phyloP scores from a whole-genome alignment of 2,329 filamentous ascomycete genomes.

The Orbilia brochopaga region DNA sequence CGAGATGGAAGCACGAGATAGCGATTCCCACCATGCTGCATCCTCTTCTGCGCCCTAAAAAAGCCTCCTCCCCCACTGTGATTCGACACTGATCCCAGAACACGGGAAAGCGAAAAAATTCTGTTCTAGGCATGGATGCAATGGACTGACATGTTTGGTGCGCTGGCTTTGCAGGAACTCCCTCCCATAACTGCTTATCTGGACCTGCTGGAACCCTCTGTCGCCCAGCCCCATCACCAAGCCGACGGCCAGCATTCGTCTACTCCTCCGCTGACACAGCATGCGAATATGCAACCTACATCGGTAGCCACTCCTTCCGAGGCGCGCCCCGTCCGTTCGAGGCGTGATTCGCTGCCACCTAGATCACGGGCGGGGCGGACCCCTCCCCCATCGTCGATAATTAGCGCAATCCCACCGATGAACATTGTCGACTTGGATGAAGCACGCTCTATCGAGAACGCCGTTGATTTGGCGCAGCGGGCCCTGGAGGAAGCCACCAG shows the following conservation, averaged over 20 bases:
- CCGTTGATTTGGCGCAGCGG: conserved; percentile 38
- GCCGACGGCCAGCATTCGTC: conserved; percentile 23
- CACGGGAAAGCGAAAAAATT: conserved; percentile 11
- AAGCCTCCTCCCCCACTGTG: conserved; percentile 7
- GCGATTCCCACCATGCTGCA: not conserved
- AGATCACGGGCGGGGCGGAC: conserved; percentile 39
- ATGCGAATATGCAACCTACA: conserved; percentile 45
- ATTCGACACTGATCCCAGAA: conserved; percentile 17
- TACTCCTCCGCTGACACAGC: conserved; percentile 25
- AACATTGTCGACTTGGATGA: conserved; percentile 37
- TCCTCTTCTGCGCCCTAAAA: not conserved
- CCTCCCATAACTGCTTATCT: conserved; percentile 50
- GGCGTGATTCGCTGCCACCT: conserved; percentile 29
- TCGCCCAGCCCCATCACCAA: conserved; percentile 39
- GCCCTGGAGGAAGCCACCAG: conserved; percentile 50
- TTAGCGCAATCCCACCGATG: conserved; percentile 39
- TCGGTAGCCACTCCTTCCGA: conserved; percentile 42
- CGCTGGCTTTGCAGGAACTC: conserved; percentile 51
- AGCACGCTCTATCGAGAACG: conserved; percentile 33
- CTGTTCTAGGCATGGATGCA: conserved; percentile 31
- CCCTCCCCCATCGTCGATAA: conserved; percentile 42
- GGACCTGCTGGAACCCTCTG: conserved; percentile 45
- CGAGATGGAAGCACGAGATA: not conserved
- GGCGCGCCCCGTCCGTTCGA: conserved; percentile 37
- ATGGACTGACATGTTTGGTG: conserved; percentile 48